Evolutionary conservation across 108 stramenopile species (phyloP).

Genomic region (Fragilaria crotonensis): DNA sequence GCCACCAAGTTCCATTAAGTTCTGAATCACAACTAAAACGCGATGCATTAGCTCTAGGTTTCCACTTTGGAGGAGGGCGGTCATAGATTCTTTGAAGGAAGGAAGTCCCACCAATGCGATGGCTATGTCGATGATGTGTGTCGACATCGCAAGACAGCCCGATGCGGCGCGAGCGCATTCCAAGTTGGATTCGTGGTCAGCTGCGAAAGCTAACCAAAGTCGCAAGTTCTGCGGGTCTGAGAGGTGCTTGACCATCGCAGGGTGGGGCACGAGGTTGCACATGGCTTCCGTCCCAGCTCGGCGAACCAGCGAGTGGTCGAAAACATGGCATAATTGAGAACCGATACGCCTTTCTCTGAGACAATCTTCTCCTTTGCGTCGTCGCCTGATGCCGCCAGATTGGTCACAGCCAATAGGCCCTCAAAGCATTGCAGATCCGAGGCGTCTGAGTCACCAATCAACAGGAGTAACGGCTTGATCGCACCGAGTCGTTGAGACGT

Average conservation of each 20-base stretch:
- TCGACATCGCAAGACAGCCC: constrained; percentile 83
- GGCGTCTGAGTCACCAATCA: constrained; percentile 81
- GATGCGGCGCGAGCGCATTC: constrained; percentile 80
- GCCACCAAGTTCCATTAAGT: constrained; percentile 58
- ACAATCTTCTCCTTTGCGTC: constrained; percentile 85
- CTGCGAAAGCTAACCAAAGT: constrained; percentile 84
- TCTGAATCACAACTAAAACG: constrained; percentile 49
- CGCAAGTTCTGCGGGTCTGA: constrained; percentile 67
- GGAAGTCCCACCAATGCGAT: constrained; percentile 32
- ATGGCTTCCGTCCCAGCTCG: constrained; percentile 94
- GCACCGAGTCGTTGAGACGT: constrained; percentile 82
- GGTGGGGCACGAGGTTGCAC: constrained; percentile 84
- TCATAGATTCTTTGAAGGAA: constrained; percentile 49
- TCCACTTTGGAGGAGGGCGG: constrained; percentile 56
- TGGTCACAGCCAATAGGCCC: constrained; percentile 89
- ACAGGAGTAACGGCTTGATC: constrained; percentile 82
- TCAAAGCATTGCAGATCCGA: constrained; percentile 92
- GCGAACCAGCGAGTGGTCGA: constrained; percentile 92
- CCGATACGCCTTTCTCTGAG: constrained; percentile 71
- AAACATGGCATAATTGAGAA: constrained; percentile 88
- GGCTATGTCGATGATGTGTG: constrained; percentile 48
- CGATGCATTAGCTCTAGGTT: constrained; percentile 82
- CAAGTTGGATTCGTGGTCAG: constrained; percentile 70
- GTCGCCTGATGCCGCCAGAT: constrained; percentile 80
- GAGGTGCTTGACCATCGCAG: constrained; percentile 69